Conservation (phyloP, 2,329 filamentous ascomycete genomes). For the Aspergillus felis region DNA sequence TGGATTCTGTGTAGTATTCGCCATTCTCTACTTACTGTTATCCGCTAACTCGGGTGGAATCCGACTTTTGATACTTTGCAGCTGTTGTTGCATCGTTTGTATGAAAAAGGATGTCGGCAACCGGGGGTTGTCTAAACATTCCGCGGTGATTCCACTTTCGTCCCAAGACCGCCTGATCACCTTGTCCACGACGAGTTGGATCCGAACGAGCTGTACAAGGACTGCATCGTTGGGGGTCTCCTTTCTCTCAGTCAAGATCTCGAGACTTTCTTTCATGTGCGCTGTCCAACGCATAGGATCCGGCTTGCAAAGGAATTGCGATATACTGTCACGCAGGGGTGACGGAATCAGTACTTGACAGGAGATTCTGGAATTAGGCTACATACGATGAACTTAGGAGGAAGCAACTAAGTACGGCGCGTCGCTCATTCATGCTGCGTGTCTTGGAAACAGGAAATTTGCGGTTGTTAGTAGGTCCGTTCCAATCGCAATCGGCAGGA, state of each 20-base stretch:
- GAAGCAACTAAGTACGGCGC: conserved; percentile 9
- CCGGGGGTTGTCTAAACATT: neutral
- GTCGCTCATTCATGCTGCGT: conserved; percentile 11
- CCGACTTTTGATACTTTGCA: neutral
- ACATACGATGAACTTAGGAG: conserved; percentile 9
- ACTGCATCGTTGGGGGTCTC: conserved; percentile 49
- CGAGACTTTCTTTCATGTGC: conserved; percentile 54
- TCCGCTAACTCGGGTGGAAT: neutral
- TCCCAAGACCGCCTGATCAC: neutral
- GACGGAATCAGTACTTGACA: neutral
- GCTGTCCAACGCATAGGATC: conserved; percentile 54
- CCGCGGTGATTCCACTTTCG: neutral
- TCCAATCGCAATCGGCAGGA: neutral
- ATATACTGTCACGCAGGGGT: conserved; percentile 28
- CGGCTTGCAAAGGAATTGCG: conserved; percentile 43
- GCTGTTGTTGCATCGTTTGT: conserved; percentile 3
- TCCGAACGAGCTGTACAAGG: conserved; percentile 28
- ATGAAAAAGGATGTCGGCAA: neutral
- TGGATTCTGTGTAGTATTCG: neutral
- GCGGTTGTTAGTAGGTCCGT: neutral
- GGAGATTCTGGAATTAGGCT: neutral
- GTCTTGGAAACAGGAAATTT: neutral
- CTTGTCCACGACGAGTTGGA: conserved; percentile 5
- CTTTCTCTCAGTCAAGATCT: conserved; percentile 41
- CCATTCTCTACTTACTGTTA: conserved; percentile 2